phyloP scores from a whole-genome alignment of 83 land plant genomes.

The Picea abies region DNA sequence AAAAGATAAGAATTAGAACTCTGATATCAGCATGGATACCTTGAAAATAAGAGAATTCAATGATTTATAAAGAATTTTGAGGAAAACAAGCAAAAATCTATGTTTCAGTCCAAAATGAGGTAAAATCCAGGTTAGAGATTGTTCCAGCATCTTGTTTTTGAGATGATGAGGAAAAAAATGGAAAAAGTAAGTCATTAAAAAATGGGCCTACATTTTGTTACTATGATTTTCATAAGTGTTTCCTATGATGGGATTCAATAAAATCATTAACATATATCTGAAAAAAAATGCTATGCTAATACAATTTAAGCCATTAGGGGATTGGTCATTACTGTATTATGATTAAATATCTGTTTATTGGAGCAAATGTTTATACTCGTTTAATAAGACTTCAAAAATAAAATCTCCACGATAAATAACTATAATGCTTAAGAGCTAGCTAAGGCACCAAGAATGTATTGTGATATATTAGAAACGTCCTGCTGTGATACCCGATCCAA shows the following conservation, averaged over 20 bases:
- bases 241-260: not conserved
- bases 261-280: not conserved
- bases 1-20: not conserved
- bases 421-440: not conserved
- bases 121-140: not conserved
- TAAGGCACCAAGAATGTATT: not conserved
- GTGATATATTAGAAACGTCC: no score
- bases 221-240: not conserved
- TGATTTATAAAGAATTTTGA: not conserved
- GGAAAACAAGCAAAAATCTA: not conserved
- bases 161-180: not conserved
- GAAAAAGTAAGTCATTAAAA: not conserved
- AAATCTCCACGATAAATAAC: no score
- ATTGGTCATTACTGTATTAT: not conserved
- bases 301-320: not conserved
- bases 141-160: not conserved
- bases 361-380: not conserved
- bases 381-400: no score
- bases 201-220: not conserved
- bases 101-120: not conserved
- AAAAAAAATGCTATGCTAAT: not conserved
- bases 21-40: not conserved
- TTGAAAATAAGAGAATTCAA: not conserved
- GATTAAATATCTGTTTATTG: not conserved
- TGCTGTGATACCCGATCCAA: not conserved